Evolutionary conservation across 2,329 filamentous ascomycete genomes (phyloP), one percentile per base, ranked within the genome.

Genomic region (Sarocladiaceae sp.): DNA sequence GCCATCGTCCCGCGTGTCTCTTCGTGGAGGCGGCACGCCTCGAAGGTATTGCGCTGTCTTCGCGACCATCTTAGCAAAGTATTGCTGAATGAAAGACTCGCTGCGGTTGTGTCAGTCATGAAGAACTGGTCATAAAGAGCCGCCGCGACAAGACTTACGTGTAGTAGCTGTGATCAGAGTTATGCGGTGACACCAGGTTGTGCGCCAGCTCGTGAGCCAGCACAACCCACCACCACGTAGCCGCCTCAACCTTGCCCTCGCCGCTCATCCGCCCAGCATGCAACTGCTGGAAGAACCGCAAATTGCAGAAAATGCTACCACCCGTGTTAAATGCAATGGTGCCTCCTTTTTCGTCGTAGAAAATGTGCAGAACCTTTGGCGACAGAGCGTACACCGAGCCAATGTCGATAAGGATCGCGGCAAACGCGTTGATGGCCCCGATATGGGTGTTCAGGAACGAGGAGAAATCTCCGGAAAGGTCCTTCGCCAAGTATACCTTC

Each of bases 191-290:
- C 7, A 95, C 88, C 45, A 98, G 67, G 60, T 98, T 98, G 66
- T 98, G 93, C 47, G 93, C 90, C 62, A 98, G 67, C 67, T 98
- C 94, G 61, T 98, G 93, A 50, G 89, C 94, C 49, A 96, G 63
- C n/a, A 93, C 89, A 51, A 95, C 85, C 79, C 85, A 96, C 91
- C 91, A 97, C 72, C 90, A 95, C 1, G 84, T 78, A 46, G 80
- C 70, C 3, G 87, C 87, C 48, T 93, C 85, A 3, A 78, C 72
- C 58, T 70, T 80, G 13, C 69, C 76, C 44, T 73, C 66, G 2
- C 61, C 60, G 19, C 51, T 55, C 39, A 80, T 61, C 50, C 70
- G 63, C 12, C 66, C 56, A 34, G 78, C 70, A 57, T 97, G 91
- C 24, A 96, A 65, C 56, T 91, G 82, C 48, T 84, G 66, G 61